Base-by-base conservation (phyloP, 192 early-diverging fungal species). In the Umbelopsis isabellina region DNA sequence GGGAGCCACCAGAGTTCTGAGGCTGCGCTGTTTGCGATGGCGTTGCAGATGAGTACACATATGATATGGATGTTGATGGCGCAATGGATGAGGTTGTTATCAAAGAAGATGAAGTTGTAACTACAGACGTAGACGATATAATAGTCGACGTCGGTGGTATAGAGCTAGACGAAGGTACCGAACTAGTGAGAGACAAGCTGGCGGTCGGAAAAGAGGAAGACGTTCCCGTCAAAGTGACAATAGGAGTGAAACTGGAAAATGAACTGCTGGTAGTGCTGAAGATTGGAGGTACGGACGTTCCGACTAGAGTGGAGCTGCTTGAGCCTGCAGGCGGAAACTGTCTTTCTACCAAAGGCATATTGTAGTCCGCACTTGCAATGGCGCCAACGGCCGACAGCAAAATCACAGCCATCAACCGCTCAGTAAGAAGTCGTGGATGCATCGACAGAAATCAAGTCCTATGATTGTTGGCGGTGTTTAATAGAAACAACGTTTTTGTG, bases 21-120 rank as follows among this genome's bases (percentile, higher is more conserved):
- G 55, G 55, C 30, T 35, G 55, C 18, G 55, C 55, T 18, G 55
- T 61, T 61, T 22, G 55, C 6, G 55, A 35, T 3, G 55, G 55
- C 13, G 55, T 33, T 1, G 13, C 12, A 35, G 55, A 61, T 11
- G 55, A 61, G 10, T 15, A 15, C 7, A 61, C 55, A 13, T 35
- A 25, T 5, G 55, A 37, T 16, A 30, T 61, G 12, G 55, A 61
- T 8, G 55, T 61, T 7, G 33, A 16, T n/a, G 55, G 55, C 16
- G 11, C 18, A 35, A 61, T 61, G 16, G 55, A 35, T 61, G 55
- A 61, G 9, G 55, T 61, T 2, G 23, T 25, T 5, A 30, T 35
- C 13, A 30, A 35, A 0, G 55, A 35, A 11, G 55, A 6, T n/a
- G 55, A 30, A 52, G 51, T 22, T 52, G 51, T 21, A 52, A 52